Evolutionary conservation across 805 yeast species (phyloP), one percentile per base, ranked within the genome.

Genomic region (Yamadazyma akitaensis): DNA sequence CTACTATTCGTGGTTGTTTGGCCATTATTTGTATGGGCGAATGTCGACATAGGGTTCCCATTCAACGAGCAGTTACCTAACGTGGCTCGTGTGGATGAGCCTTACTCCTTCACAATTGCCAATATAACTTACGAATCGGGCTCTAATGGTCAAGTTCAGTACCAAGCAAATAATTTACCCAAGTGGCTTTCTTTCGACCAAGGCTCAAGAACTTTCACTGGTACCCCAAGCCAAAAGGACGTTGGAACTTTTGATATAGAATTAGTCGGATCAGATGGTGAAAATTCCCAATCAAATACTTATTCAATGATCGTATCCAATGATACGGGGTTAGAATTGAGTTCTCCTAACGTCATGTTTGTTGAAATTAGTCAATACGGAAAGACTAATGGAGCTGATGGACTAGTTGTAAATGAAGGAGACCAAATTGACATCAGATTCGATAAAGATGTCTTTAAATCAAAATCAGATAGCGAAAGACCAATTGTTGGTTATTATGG

Each of bases 21-120:
- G 32, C 32, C 32, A 11, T 9, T 28, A 13, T 28, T 44, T n/a
- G 54, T 44, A 24, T 42, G 40, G 36, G 79, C 81, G 11, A 67
- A 76, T 32, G 82, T 88, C 5, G 70, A 73, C 43, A 72, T 76
- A 34, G 87, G 86, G 38, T 88, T 84, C 71, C 91, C 96, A n/a
- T 80, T 90, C 60, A 67, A 77, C 53, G 81, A 82, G 60, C 99
- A 92, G 67, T 74, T 83, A 18, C 98, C 98, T 5, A 85, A 89
- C 30, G 88, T 94, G 12, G 98, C 96, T 4, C 75, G 95, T 48
- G 79, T 81, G 13, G 79, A 79, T 49, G 72, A 79, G 55, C 54
- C 61, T 2, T 92, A 84, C 65, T 54, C 68, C 16, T 92, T 88
- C 65, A 75, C 83, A 32, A 65, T 92, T 36, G 83, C 90, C 44